Percentiles rank a stretch among this genome's conserved stretches.
Evolutionary conservation across 2,329 filamentous ascomycete species (phyloP).

Genomic region (Aspergillus caelatus): DNA sequence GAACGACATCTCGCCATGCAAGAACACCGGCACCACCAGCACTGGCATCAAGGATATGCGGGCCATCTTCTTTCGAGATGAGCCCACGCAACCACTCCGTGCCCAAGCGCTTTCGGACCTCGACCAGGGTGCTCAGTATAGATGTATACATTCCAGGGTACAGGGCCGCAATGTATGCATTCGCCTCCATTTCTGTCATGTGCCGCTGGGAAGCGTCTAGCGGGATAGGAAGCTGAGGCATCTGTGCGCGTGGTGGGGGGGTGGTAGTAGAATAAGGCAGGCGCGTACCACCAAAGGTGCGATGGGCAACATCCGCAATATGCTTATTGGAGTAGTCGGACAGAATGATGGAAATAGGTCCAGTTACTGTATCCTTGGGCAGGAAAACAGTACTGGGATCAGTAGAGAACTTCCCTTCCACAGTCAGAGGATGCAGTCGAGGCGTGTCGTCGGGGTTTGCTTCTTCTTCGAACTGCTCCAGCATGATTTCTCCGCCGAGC

Average conservation of each 20-base stretch:
- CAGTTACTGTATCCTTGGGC: conserved; percentile 68
- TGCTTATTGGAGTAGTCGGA: conserved; percentile 72
- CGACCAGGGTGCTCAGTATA: conserved; percentile 58
- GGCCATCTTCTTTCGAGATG: conserved; percentile 58
- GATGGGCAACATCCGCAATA: conserved; percentile 70
- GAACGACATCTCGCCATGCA: conserved; percentile 70
- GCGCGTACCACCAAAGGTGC: conserved; percentile 73
- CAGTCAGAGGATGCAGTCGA: conserved; percentile 74
- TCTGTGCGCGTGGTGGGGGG: conserved; percentile 54
- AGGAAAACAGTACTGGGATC: conserved; percentile 74
- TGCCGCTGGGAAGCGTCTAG: conserved; percentile 57
- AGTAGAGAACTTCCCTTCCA: conserved; percentile 73
- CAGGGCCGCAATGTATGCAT: conserved; percentile 60
- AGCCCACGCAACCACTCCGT: conserved; percentile 61
- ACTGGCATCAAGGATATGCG: conserved; percentile 63
- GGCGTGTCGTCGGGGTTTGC: conserved; percentile 45
- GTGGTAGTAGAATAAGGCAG: conserved; percentile 78
- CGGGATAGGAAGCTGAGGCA: conserved; percentile 61
- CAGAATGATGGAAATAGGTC: conserved; percentile 71
- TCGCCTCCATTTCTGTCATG: conserved; percentile 65
- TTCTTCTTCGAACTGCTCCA: conserved; percentile 48
- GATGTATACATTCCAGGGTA: conserved; percentile 66
- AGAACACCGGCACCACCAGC: conserved; percentile 64
- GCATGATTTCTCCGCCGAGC: conserved; percentile 43
- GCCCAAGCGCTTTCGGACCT: conserved; percentile 63